Evolutionary conservation across 1,284 basidiomycete genomes (phyloP), one percentile per base, ranked within the genome.

Genomic region (Agroathelia rolfsii): DNA sequence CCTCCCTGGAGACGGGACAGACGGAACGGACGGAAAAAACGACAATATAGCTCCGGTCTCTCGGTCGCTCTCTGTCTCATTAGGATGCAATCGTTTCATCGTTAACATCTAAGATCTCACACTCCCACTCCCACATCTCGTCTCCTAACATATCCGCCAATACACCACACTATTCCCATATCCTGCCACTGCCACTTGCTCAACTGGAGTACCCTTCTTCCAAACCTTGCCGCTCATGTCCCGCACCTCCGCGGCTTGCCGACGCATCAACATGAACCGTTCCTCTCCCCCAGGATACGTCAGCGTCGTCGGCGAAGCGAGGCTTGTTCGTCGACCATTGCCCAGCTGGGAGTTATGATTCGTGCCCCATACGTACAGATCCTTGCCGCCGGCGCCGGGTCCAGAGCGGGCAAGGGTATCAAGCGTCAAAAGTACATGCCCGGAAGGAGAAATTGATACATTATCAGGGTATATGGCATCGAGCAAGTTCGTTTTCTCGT

Each of bases 281-380:
- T 21, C 25, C 30, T 63, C 66, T 4, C 65, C 74, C 36, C 66
- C 68, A 2, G 61, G 53, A n/a, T 57, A 55, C 36, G 64, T 58
- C 38, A 80, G 53, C 14, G 60, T 58, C 11, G 70, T 67, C 0
- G 93, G 90, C 10, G 75, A 61, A 0, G 84, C 69, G 6, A 80
- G 49, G 49, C 82, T 88, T 4, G 76, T 69, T 35, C 80, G 72
- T 53, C 81, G 88, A 24, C 87, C 87, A 40, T 79, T 92, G 4
- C 92, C 93, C 5, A 93, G 69, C 55, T 93, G 84, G 45, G 74
- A 83, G 28, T 81, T 72, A 27, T 72, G 66, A 44, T 83, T 84
- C 37, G 66, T 66, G 7, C 82, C 79, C 77, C 78, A 83, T 2
- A 64, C 64, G 30, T 78, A 50, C 30, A 83, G 55, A 51, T 85